phyloP scores from a whole-genome alignment of 768 basidiomycete species.

The Tulasnella sp. region DNA sequence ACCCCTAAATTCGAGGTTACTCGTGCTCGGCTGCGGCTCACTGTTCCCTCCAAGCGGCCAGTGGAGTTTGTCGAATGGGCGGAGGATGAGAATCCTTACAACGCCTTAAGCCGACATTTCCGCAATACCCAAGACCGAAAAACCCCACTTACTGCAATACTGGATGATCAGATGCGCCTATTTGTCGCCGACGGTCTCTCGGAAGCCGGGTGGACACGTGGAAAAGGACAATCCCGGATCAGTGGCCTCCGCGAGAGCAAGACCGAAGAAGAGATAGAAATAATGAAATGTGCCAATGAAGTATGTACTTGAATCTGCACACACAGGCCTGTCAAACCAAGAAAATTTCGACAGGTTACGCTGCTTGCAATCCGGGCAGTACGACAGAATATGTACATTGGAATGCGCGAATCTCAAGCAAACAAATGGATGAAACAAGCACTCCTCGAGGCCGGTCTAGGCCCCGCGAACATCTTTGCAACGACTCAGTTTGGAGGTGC shows the following conservation, averaged over 20 bases:
- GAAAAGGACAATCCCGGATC: constrained; percentile 57
- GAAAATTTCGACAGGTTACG: constrained; percentile 59
- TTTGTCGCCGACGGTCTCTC: constrained; percentile 69
- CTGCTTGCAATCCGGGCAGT: constrained; percentile 72
- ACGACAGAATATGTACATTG: constrained; percentile 61
- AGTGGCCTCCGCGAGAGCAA: constrained; percentile 74
- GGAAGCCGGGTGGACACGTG: constrained; percentile 49
- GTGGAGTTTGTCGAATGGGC: constrained; percentile 49
- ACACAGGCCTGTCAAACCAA: background rate
- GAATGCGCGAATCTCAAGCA: constrained; percentile 77
- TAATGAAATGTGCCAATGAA: constrained; percentile 80
- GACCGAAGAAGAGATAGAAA: constrained; percentile 65
- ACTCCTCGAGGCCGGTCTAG: constrained; percentile 61
- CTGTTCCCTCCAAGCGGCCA: constrained; percentile 52
- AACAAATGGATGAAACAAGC: constrained; percentile 59
- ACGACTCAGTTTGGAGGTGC: constrained; percentile 69
- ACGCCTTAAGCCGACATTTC: constrained; percentile 47
- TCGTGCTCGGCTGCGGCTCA: constrained; percentile 61
- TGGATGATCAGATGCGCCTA: constrained; percentile 62
- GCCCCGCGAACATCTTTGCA: constrained; percentile 53
- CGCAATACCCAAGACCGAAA: constrained; percentile 40
- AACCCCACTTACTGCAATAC: constrained; percentile 52
- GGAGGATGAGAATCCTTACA: constrained; percentile 71
- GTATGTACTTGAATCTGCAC: constrained; percentile 46
- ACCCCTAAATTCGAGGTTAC: constrained; percentile 78